Base-by-base conservation (phyloP, 2,329 filamentous ascomycete species). In the Pestalotiopsis sp. region DNA sequence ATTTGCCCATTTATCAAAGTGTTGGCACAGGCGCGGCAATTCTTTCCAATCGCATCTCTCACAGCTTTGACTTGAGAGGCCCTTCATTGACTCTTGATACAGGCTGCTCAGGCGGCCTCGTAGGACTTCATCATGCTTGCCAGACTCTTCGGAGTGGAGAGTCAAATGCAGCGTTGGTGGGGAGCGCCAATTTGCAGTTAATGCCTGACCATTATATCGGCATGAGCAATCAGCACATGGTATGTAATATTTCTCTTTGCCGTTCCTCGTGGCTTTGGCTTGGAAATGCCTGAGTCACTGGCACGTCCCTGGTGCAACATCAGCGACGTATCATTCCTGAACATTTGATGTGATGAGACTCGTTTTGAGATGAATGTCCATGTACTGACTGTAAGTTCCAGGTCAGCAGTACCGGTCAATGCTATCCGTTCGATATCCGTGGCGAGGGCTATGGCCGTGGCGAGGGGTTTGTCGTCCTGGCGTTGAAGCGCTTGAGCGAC, bases 401-500 rank as follows among this genome's bases (percentile, higher is more conserved):
- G n/a, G n/a, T n/a, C 3, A 73, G 72, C 20, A 70, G 71, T 1
- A 71, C 74, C 45, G 74, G 75, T 3, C 70, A 66, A 57, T 79
- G 70, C n/a, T 71, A 75, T n/a, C 72, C 71, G 11, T 82, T 78
- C 63, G 83, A 84, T 68, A 67, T 73, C 5, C 70, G 73, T n/a
- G 84, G 57, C 1, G 49, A 68, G 80, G 3, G 76, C 81, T 70
- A 68, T 52, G 77, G 71, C 1, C 73, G 74, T 3, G 77, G 77
- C 4, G 78, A 80, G 62, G 84, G 83, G 11, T 73, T 80, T 14
- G 80, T 73, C 1, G 73, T 78, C 23, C 59, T 85, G 4, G 64
- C 83, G 2, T 66, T 85, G 2, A 85, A 85, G 72, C 76, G 45
- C 9, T 56, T 70, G 9, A 75, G 76, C 11, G 78, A 80, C 66